A percentile compares a stretch with the other conserved stretches of the same genome.
These are phyloP conservation scores for Paramecium biaurelia DNA, from an alignment of 73 alveolate genomes.

Conservation along the genomic window DNA sequence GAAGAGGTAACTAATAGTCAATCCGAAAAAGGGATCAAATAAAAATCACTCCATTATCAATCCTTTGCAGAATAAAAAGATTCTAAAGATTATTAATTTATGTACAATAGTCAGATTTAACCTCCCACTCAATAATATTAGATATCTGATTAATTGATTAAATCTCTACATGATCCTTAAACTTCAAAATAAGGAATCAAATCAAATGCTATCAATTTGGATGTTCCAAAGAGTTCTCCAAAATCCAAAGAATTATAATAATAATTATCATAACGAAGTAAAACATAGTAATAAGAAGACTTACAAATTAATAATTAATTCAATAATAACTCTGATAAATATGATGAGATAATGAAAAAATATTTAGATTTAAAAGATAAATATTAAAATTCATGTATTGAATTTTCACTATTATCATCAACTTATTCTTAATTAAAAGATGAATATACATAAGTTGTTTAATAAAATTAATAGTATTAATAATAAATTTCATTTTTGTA, in stretches of 20 bases:
- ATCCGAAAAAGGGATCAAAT: neutral
- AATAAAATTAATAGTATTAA: neutral
- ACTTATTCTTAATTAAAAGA: neutral
- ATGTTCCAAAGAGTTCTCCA: neutral
- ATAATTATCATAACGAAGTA: neutral
- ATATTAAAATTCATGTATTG: neutral
- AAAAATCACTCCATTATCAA: neutral
- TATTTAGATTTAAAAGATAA: neutral
- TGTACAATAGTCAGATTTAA: neutral
- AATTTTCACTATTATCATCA: neutral
- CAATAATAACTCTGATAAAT: neutral
- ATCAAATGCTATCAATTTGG: neutral
- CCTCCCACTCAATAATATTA: neutral
- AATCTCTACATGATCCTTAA: neutral
- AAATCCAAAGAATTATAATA: neutral
- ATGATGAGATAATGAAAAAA: neutral
- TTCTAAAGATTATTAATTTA: neutral
- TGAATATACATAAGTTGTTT: neutral
- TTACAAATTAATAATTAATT: neutral
- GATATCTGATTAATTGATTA: neutral
- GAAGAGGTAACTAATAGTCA: neutral
- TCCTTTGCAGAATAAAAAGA: neutral
- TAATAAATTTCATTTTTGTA: neutral
- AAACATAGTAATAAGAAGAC: neutral
- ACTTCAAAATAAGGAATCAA: neutral